Base-by-base conservation (phyloP, 768 basidiomycete species). In the Pilatotrama ljubarskyi region DNA sequence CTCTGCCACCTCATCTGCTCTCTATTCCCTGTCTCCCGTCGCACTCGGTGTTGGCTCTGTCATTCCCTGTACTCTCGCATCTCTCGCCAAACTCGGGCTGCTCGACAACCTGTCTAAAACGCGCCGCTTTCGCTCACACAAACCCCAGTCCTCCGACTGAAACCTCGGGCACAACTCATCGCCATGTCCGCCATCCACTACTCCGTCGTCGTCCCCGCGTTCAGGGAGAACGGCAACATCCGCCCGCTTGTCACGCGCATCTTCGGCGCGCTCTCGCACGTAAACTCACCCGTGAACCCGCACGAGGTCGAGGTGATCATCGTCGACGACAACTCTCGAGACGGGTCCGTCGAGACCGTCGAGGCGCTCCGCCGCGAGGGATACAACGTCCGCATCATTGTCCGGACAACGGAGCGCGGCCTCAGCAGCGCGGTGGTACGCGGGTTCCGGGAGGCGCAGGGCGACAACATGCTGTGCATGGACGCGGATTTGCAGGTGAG, bases 391-490 rank as follows among this genome's bases (percentile, higher is more conserved):
- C 68, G 70, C 59, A 71, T 71, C 62, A 65, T 71, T 32, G 68
- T 71, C 17, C 62, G 70, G 18, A 71, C 70, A 32, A 68, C 67
- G 1, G 70, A 69, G 63, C 64, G 68, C 44, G 70, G 70, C 7
- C 64, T 71, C 18, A 68, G 67, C 57, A 69, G 68, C 51, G 70
- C 70, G 0, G 70, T 71, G 13, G 68, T 71, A 15, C 62, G 68
- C 24, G 70, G 70, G 38, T 71, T 71, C 63, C 67, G 68, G 58
- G 70, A 71, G 51, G 68, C 70, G 20, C 59, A 56, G 24, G 70
- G 70, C 22, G 70, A 69, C 42, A 71, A 64, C 59, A 69, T 71
- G 70, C 62, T 71, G 55, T 69, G 68, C 57, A 71, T 71, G 70
- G 70, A 71, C 51, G 70, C 70, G 29, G 70, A 71, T 53, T 40